phyloP scores from a whole-genome alignment of 208 protist species.

The Vickermania ingenoplastis region DNA sequence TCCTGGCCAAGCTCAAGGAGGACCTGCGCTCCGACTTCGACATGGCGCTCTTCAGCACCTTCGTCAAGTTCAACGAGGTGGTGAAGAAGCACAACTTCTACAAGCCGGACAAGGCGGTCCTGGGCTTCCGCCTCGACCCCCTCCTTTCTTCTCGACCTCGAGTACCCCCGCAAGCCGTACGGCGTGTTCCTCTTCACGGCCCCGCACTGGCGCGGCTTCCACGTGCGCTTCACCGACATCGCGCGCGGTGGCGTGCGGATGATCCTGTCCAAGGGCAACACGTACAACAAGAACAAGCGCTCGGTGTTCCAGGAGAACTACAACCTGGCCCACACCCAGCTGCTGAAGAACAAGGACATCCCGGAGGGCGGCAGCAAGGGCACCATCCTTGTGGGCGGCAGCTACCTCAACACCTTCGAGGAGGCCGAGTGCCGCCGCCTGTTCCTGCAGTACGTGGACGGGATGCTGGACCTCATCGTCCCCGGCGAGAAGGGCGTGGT shows the following conservation, averaged over 20 bases:
- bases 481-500: slow-evolving; percentile 70
- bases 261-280: slow-evolving; percentile 86
- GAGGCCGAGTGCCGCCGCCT: slow-evolving; percentile 53
- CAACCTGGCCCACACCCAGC: slow-evolving; percentile 93
- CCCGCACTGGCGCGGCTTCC: slow-evolving; percentile 93
- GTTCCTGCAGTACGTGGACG: slow-evolving; percentile 94
- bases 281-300: slow-evolving; percentile 84
- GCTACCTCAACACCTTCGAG: slow-evolving; percentile 69
- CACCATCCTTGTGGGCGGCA: slow-evolving; percentile 79
- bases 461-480: slow-evolving; percentile 88
- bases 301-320: slow-evolving; percentile 95
- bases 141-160: slow-evolving; percentile 60
- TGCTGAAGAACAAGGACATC: slow-evolving; percentile 97
- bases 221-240: slow-evolving; percentile 94
- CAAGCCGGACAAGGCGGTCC: slow-evolving; percentile 85
- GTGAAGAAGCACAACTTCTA: slow-evolving; percentile 94
- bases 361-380: slow-evolving; percentile 95
- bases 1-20: slow-evolving; percentile 61
- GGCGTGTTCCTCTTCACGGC: slow-evolving; percentile 91
- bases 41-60: slow-evolving; percentile 69
- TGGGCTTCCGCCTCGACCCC: slow-evolving; percentile 89
- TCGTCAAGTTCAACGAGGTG: slow-evolving; percentile 90
- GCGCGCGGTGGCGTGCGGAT: slow-evolving; percentile 93
- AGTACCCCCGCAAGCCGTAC: slow-evolving; percentile 79
- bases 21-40: slow-evolving; percentile 63